phyloP scores from a whole-genome alignment of 257 asterid species.

The Solanum boliviense region DNA sequence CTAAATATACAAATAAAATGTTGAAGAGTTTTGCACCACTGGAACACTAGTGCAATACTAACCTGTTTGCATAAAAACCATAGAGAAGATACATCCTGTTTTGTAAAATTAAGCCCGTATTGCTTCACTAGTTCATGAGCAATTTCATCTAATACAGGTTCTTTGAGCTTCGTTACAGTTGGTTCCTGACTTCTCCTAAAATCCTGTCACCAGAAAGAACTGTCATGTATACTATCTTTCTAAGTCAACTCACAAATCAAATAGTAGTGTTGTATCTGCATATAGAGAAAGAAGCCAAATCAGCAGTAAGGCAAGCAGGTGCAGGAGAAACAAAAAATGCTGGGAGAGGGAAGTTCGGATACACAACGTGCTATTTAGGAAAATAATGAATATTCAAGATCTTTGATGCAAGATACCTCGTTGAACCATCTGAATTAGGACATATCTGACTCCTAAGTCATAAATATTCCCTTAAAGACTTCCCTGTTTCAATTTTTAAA shows the following conservation, averaged over 20 bases:
- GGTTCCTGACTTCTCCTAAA: constrained; percentile 90
- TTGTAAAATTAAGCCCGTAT: constrained; percentile 69
- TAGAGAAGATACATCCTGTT: constrained; percentile 53
- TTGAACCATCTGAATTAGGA: neutral
- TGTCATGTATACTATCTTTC: neutral
- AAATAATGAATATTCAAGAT: neutral
- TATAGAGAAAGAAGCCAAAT: neutral
- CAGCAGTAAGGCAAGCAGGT: neutral
- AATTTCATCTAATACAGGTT: constrained; percentile 64
- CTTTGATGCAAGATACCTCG: neutral
- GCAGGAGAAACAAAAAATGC: neutral
- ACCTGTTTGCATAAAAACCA: constrained; percentile 98
- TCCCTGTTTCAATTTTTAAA: neutral
- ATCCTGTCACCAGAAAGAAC: constrained; percentile 22
- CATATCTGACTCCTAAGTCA: neutral
- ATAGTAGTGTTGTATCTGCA: neutral
- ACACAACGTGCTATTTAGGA: neutral
- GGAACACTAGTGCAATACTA: neutral
- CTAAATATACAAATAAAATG: neutral
- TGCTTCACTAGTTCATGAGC: constrained; percentile 40
- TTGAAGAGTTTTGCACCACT: neutral
- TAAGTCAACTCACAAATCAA: neutral
- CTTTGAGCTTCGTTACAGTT: constrained; percentile 61
- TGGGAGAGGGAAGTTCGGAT: neutral
- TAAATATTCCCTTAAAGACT: neutral